phyloP scores from a whole-genome alignment of 2,329 filamentous ascomycete species.

The Plectosphaerella sp. region DNA sequence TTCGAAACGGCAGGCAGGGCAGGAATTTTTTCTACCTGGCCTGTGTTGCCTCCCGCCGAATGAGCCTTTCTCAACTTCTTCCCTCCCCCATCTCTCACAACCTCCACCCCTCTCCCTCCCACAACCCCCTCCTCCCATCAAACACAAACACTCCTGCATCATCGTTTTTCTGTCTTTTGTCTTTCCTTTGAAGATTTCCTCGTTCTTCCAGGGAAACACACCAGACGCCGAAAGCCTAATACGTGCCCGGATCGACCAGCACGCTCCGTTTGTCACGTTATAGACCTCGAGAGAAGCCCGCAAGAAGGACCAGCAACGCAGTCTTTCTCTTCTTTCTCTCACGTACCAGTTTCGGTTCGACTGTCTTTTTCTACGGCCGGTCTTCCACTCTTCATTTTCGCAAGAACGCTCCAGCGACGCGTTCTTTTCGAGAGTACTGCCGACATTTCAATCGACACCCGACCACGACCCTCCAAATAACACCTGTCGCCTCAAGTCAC shows the following conservation, averaged over 20 bases:
- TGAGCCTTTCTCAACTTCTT: constrained; percentile 13
- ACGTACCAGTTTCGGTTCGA: not conserved
- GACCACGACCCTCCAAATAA: not conserved
- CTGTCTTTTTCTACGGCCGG: constrained; percentile 9
- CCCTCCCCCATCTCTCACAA: constrained; percentile 18
- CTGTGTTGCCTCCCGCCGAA: constrained; percentile 22
- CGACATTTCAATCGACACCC: not conserved
- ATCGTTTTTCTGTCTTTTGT: constrained; percentile 30
- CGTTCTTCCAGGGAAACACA: constrained; percentile 34
- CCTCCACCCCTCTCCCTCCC: constrained; percentile 20
- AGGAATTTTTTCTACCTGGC: constrained; percentile 24
- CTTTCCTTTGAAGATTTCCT: constrained; percentile 43
- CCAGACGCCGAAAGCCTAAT: constrained; percentile 11
- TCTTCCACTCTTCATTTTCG: constrained; percentile 7
- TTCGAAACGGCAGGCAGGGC: constrained; percentile 13
- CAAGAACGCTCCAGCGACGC: constrained; percentile 9
- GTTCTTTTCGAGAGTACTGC: constrained; percentile 22
- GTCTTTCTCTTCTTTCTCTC: constrained; percentile 7
- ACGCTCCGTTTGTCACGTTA: constrained; percentile 17
- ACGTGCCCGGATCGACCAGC: constrained; percentile 9
- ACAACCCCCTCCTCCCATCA: constrained; percentile 22
- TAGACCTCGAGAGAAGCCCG: constrained; percentile 24
- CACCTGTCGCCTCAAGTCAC: constrained; percentile 13
- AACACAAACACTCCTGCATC: constrained; percentile 15
- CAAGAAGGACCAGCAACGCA: constrained; percentile 25